phyloP scores from a whole-genome alignment of 176 grass and related monocot genomes.

The Bothriochloa decipiens region DNA sequence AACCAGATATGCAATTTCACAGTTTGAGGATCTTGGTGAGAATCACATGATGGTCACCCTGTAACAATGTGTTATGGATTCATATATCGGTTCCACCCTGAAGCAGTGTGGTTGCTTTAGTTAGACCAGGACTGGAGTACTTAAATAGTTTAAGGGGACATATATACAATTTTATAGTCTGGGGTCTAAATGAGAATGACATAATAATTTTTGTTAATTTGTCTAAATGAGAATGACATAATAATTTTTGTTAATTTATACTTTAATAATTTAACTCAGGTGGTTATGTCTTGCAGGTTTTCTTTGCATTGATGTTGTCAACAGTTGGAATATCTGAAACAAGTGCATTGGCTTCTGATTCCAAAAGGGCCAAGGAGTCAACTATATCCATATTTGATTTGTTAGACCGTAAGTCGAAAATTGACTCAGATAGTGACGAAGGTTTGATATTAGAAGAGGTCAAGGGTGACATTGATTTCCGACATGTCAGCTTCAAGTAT shows the following conservation, averaged over 20 bases:
- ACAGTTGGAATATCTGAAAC: constrained; percentile 62
- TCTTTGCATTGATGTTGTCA: constrained; percentile 65
- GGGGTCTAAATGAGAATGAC: neutral
- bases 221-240: neutral
- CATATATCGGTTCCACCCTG: too few species aligned
- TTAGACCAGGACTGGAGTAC: neutral
- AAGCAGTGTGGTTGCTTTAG: too few species aligned
- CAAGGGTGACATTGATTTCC: constrained; percentile 67
- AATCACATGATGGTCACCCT: too few species aligned
- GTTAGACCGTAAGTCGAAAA: constrained; percentile 63
- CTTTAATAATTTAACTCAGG: too few species aligned
- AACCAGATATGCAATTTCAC: too few species aligned
- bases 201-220: neutral
- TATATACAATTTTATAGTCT: neutral
- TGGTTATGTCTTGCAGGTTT: constrained; percentile 53
- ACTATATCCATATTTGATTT: constrained; percentile 71
- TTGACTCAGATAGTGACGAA: constrained; percentile 55
- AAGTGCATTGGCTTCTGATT: constrained; percentile 70
- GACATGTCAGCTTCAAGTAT: constrained; percentile 68
- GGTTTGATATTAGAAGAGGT: constrained; percentile 52
- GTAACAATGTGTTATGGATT: too few species aligned
- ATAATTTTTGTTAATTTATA: neutral
- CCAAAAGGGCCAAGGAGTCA: constrained; percentile 64
- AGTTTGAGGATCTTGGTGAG: too few species aligned
- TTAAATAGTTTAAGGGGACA: neutral